These are phyloP conservation scores for Heterobasidion occidentale DNA, from an alignment of 1,284 basidiomycete genomes.

Conservation along the genomic window DNA sequence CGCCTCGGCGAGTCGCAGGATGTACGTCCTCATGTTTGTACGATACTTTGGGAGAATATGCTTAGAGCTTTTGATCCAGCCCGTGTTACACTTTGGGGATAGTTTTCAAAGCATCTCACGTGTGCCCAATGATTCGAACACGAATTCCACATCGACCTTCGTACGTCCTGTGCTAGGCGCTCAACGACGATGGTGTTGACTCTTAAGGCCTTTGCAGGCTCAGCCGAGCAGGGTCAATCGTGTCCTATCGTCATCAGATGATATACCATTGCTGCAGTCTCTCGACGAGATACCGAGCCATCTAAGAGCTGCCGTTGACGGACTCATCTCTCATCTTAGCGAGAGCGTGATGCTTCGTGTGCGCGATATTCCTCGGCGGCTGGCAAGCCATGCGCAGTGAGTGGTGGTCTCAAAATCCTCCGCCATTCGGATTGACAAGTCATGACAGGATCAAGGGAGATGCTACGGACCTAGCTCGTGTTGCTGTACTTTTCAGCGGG, in stretches of 20 bases:
- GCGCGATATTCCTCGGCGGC: conserved; percentile 45
- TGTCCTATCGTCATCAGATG: conserved; percentile 30
- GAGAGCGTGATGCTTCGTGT: conserved; percentile 55
- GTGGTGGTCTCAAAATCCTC: not conserved
- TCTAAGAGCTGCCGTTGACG: conserved; percentile 38
- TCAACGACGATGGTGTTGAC: not conserved
- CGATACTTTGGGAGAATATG: not conserved
- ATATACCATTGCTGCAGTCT: conserved; percentile 23
- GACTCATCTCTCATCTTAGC: conserved; percentile 45
- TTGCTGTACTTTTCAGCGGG: conserved; percentile 92
- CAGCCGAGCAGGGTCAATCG: conserved; percentile 37
- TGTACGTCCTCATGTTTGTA: conserved; percentile 5
- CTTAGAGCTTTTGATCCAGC: conserved; percentile 16
- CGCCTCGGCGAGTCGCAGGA: conserved; percentile 10
- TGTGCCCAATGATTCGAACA: not conserved
- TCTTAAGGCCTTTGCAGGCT: conserved; percentile 27
- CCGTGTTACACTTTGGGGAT: conserved; percentile 21
- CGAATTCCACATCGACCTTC: conserved; percentile 1
- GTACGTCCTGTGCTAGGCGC: not conserved
- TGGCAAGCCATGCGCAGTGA: not conserved
- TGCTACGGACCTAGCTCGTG: conserved; percentile 36
- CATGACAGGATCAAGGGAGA: conserved; percentile 4
- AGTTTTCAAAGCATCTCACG: conserved; percentile 19
- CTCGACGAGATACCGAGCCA: conserved; percentile 38
- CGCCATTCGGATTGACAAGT: not conserved